Base-by-base conservation (phyloP, 306 rosid species). In the Canavalia ensiformis region DNA sequence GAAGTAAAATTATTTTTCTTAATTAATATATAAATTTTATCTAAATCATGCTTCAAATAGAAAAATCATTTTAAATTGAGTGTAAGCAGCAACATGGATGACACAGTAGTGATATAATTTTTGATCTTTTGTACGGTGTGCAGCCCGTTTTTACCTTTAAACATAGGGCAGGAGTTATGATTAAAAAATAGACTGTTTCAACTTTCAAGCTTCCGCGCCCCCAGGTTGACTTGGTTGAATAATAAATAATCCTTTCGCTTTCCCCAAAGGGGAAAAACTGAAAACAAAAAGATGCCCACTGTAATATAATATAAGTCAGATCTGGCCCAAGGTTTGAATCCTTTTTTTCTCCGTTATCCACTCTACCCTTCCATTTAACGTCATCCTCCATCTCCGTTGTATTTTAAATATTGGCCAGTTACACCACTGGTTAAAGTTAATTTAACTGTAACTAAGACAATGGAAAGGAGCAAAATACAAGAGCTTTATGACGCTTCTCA, bases 391-490 rank as follows among this genome's bases (percentile, higher is more conserved):
- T 33, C 28, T 6, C 34, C 46, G 35, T 49, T 54, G 60, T 37
- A 25, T 34, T 55, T 81, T 42, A n/a, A 68, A 64, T 42, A 1
- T 77, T 68, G 39, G 67, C n/a, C 12, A 18, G 39, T 35, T 42
- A 30, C 68, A 41, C 35, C 6, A 5, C 8, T 6, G 8, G 30
- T 1, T 2, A n/a, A 35, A 41, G 41, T 29, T 13, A 11, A 28
- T 7, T 76, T 13, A 37, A 5, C 59, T 4, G 47, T 44, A 67
- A 74, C 11, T n/a, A 1, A 10, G 2, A 37, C 81, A 41, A 67
- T 67, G 86, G 83, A 86, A 72, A 79, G 57, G 6, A 86, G 72
- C 89, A 91, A 91, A 81, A 82, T 91, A 28, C 89, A 88, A 85
- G 39, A 39, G 80, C 75, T 91, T 10, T 88, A 85, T 62, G 86